Evolutionary conservation across 2,329 filamentous ascomycete species (phyloP), one percentile per base, ranked within the genome.

Genomic region (Colletotrichum phormii): DNA sequence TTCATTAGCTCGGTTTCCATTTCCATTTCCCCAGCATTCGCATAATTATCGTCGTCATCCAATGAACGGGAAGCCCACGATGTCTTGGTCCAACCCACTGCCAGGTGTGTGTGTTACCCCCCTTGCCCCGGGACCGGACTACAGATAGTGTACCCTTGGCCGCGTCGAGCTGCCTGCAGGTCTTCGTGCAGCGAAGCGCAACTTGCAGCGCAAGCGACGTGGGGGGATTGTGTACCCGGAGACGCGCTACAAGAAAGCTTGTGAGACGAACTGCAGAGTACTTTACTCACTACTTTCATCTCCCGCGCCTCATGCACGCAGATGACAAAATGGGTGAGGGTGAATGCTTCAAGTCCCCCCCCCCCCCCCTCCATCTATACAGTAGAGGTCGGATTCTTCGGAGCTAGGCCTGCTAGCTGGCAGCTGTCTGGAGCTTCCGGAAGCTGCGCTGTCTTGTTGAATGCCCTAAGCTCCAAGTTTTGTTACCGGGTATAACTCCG

Each of bases 21-120:
- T 72, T 70, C 60, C n/a, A 72, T 72, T 72, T 72, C 70, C 70
- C 70, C 66, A 72, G 60, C 70, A 70, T 72, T 72, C 60, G 60
- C 70, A 72, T 72, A 72, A 72, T 70, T n/a, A 6, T 49, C 33
- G 33, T 46, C 46, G 15, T 67, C 46, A 24, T 64, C 70, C 66
- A 72, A 72, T 72, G 55, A 55, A 49, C 24, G 26, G 55, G 65
- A 15, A 29, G 58, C 24, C n/a, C 37, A 22, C 33, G 24, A 59
- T 8, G 60, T 22, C 42, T 49, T 8, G 42, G 12, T 29, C n/a
- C n/a, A 49, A 51, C 26, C 18, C 51, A 51, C 18, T 61, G 35
- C 5, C 53, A 42, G 11, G 11, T 55, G 26, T 31, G 18, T 22
- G 18, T 22, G 31, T 24, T 18, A 49, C 37, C 37, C 54, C 42